Evolutionary conservation across 2,329 filamentous ascomycete species (phyloP), one percentile per base, ranked within the genome.

Genomic region (Chaetomium olivaceum): DNA sequence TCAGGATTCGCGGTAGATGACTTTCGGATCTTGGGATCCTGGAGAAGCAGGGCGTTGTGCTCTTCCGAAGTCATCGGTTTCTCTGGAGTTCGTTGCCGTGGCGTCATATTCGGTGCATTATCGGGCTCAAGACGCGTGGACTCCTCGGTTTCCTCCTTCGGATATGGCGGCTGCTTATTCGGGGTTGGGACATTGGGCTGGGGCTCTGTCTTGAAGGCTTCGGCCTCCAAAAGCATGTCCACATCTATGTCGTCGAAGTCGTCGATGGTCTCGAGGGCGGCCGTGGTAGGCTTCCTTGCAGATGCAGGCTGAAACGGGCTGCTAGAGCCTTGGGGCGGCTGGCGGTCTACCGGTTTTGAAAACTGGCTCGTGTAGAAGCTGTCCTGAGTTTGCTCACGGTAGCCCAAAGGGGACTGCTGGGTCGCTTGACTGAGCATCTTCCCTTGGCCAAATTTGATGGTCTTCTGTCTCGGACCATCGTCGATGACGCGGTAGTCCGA

Each of bases 1-100:
- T 95, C 89, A 0, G 96, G 95, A 70, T 99, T 96, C 9, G 93
- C 91, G 1, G 93, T 93, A 1, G 93, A 96, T 0, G 93, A 93
- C 73, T 96, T 95, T 66, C 92, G 87, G 71, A 97, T 87, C 39
- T 89, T 88, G 2, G 95, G 93, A 73, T 98, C 93, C 2, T 90
- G 87, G 3, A 99, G 82, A 1, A 98, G 82, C 66, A 90, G 81
- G 11, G 91, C 91, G 74, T 98, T 99, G 77, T 98, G 93, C 74
- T 97, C 91, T 77, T 99, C 94, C 0, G 95, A 91, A 0, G 92
- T 97, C 80, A 95, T 78, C 0, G 65, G 51, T 50, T 66, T 65
- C 7, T 27, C 67, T 33, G 64, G 9, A 21, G 36, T 27, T 36
- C 29, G 61, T 16, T 58, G 62, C 19, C 56, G 57, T 31, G 63